Evolutionary conservation across 805 yeast genomes (phyloP), one percentile per base, ranked within the genome.

Genomic region (Metschnikowia lunata): DNA sequence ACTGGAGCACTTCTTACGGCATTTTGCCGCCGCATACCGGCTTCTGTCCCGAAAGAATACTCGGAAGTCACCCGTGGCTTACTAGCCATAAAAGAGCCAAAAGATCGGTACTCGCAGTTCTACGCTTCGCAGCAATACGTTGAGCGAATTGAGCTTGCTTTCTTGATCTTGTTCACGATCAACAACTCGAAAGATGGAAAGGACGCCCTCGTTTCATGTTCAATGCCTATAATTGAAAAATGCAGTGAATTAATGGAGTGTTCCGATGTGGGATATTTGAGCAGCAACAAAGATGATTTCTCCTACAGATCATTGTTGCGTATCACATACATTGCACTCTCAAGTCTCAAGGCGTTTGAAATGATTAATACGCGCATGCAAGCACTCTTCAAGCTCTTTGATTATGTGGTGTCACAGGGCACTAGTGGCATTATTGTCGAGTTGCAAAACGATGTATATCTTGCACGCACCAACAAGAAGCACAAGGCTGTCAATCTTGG

Each of bases 1-100:
- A 80, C 87, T 76, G 89, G 91, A 39, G 88, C 93, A 1, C 67
- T 89, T 30, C 49, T 88, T 18, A 81, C 91, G 0, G 78, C 91
- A 0, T 82, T 68, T 54, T 75, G 85, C 46, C 75, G 79, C 48
- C 51, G 50, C 11, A 36, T 41, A 1, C 49, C 50, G 13, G 12
- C 34, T 4, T 6, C 30, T 10, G 49, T 69, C 27, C 42, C 51
- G 11, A 23, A 49, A 7, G 48, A 41, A 10, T 54, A 54, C 40
- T 51, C 66, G 27, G 52, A 52, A 2, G 57, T 70, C 26, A 80
- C 80, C 0, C 57, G 71, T 8, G 63, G 70, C 27, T 64, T 88
- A n/a, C 63, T 89, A 33, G 66, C 67, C 40, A 64, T 75, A 7
- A 79, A 78, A 50, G 59, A 63, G 30, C 68, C 71, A 1, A 80